Conservation (phyloP, 2,329 filamentous ascomycete genomes). For the Xylaria sp. region DNA sequence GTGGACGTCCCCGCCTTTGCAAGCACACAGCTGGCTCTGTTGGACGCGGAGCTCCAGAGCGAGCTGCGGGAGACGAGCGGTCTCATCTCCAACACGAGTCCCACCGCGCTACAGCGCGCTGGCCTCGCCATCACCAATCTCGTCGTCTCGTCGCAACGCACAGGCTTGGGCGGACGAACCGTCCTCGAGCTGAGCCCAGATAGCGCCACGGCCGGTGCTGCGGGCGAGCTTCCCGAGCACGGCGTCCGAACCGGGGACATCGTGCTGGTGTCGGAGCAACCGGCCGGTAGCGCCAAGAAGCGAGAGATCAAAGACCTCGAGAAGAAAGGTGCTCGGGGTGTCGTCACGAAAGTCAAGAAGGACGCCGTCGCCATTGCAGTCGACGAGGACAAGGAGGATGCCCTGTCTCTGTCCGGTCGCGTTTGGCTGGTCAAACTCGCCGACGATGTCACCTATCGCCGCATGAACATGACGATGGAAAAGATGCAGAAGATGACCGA, state of each 20-base stretch:
- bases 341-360: conserved; percentile 73
- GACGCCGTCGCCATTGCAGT: conserved; percentile 73
- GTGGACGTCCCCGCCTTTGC: conserved; percentile 77
- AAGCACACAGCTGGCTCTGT: conserved; percentile 74
- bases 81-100: conserved; percentile 75
- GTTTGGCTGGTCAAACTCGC: conserved; percentile 75
- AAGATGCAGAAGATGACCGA: conserved; percentile 68
- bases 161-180: conserved; percentile 89
- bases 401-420: conserved; percentile 57
- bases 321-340: conserved; percentile 74
- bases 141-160: conserved; percentile 78
- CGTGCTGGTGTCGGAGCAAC: conserved; percentile 79
- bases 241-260: conserved; percentile 82
- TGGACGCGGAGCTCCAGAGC: conserved; percentile 76
- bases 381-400: conserved; percentile 70
- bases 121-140: conserved; percentile 86
- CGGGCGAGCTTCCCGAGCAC: conserved; percentile 75
- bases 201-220: conserved; percentile 64
- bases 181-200: conserved; percentile 84
- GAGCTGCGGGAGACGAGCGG: conserved; percentile 77
- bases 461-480: conserved; percentile 73
- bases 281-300: conserved; percentile 77
- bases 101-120: conserved; percentile 75
- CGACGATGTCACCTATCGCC: conserved; percentile 73
- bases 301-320: conserved; percentile 77